phyloP scores from a whole-genome alignment of 1,139 yeast genomes.

The Blastobotrys malaysiensis region DNA sequence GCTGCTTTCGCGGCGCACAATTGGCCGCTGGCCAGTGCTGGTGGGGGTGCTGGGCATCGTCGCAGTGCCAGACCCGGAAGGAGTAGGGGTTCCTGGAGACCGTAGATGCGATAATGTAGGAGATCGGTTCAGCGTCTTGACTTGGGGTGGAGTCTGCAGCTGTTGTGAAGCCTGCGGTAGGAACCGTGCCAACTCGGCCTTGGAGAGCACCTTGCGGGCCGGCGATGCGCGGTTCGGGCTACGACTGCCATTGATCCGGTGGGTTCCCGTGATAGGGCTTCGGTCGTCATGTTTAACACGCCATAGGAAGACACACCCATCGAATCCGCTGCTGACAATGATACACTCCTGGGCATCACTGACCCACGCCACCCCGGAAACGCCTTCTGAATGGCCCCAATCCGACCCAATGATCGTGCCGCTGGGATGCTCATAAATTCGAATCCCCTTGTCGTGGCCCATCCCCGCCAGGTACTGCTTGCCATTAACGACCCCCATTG shows the following conservation, averaged over 20 bases:
- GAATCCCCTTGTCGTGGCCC: conserved; percentile 53
- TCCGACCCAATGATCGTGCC: conserved; percentile 46
- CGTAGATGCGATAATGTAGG: background rate
- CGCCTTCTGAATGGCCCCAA: conserved; percentile 65
- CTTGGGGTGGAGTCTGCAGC: conserved; percentile 5
- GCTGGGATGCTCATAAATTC: conserved; percentile 42
- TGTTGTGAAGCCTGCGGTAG: conserved; percentile 11
- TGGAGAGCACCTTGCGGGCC: conserved; percentile 24
- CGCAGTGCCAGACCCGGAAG: background rate
- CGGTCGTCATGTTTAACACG: conserved; percentile 4
- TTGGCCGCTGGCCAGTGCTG: background rate
- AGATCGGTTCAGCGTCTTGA: conserved; percentile 1
- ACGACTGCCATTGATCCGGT: background rate
- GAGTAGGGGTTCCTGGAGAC: conserved; percentile 9
- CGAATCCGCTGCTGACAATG: conserved; percentile 27
- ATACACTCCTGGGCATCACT: conserved; percentile 21
- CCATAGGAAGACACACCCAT: conserved; percentile 30
- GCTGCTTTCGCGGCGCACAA: background rate
- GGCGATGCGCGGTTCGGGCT: conserved; percentile 11
- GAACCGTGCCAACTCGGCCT: conserved; percentile 22
- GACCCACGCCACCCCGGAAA: conserved; percentile 39
- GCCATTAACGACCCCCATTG: conserved; percentile 21
- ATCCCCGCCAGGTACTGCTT: conserved; percentile 36
- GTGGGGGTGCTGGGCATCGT: background rate
- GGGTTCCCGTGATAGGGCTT: background rate